Base-by-base conservation (phyloP, 768 basidiomycete species). In the Ephemerocybe angulata region DNA sequence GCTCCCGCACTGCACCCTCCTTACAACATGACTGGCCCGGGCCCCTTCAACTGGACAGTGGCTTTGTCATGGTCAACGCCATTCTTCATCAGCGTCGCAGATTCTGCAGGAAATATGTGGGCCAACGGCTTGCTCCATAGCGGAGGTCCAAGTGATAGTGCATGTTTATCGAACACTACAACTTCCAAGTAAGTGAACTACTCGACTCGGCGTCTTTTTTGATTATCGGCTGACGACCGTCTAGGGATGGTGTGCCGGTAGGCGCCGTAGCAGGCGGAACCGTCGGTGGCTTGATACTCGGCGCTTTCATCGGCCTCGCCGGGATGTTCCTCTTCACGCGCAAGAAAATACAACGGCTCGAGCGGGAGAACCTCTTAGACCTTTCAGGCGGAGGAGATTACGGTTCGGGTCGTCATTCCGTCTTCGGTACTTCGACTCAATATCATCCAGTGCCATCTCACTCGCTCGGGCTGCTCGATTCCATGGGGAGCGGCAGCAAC, bases 1-100 rank as follows among this genome's bases (percentile, higher is more conserved):
- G 82, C 82, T 5, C 84, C 85, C 19, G 65, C 83, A 5, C 70
- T 85, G 1, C 84, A 84, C 58, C 82, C 85, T 11, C 84, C 84
- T 3, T 76, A 74, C 38, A 84, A 84, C 60, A 76, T 84, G 53
- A 81, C 82, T 0, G 75, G 75, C 1, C 53, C 68, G 5, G 67
- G 67, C n/a, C 68, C 62, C 59, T 72, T 83, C 25, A 83, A 82
- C 52, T 86, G 83, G 83, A 85, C 82, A 1, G 80, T 85, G 17
- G 70, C 68, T 53, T 62, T 78, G 29, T 76, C 78, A 17, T 82
- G 78, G 73, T 78, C 76, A 1, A 73, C 74, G 1, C 76, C 78
- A 0, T 86, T 85, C 60, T 86, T 79, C 63, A 69, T 85, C 29
- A 79, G 79, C 31, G 66, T 86, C 4, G 71, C 71, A 7, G 84